phyloP scores from a whole-genome alignment of 2,329 filamentous ascomycete species.

The Fusarium temperatum region DNA sequence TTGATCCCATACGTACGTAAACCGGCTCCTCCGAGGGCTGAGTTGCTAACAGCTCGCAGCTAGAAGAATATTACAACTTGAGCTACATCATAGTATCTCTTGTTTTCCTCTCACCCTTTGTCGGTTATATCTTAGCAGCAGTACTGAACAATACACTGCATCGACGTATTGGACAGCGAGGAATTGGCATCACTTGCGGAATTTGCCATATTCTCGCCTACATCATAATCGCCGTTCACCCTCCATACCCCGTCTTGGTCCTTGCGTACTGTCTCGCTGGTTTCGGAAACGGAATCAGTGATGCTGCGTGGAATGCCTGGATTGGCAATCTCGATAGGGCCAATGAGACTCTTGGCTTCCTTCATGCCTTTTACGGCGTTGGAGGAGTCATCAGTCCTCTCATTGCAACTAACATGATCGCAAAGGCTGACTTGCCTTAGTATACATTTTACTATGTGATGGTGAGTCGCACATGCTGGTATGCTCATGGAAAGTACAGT shows the following conservation, averaged over 20 bases:
- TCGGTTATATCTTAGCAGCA: conserved; percentile 70
- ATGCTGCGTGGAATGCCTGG: conserved; percentile 64
- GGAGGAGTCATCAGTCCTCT: conserved; percentile 76
- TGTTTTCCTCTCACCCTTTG: conserved; percentile 71
- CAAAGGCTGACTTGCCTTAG: conserved; percentile 69
- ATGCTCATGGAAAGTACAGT: conserved; percentile 53
- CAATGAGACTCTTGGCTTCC: conserved; percentile 74
- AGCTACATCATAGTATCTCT: conserved; percentile 70
- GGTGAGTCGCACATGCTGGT: conserved; percentile 55
- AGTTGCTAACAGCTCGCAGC: conserved; percentile 9
- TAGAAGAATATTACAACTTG: conserved; percentile 64
- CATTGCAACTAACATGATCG: conserved; percentile 76
- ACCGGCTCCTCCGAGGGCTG: neutral
- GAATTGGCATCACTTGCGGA: conserved; percentile 70
- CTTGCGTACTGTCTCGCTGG: conserved; percentile 73
- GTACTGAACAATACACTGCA: conserved; percentile 65
- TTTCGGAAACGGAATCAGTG: conserved; percentile 74
- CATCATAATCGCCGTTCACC: conserved; percentile 69
- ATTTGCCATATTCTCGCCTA: conserved; percentile 71
- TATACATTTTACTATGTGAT: conserved; percentile 80
- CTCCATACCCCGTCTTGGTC: conserved; percentile 73
- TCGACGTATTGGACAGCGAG: conserved; percentile 48
- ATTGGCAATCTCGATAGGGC: conserved; percentile 73
- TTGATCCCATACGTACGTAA: conserved; percentile 57
- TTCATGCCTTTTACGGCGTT: conserved; percentile 74